Base-by-base conservation (phyloP, 352 stramenopile genomes). In the Phytopythium vexans region DNA sequence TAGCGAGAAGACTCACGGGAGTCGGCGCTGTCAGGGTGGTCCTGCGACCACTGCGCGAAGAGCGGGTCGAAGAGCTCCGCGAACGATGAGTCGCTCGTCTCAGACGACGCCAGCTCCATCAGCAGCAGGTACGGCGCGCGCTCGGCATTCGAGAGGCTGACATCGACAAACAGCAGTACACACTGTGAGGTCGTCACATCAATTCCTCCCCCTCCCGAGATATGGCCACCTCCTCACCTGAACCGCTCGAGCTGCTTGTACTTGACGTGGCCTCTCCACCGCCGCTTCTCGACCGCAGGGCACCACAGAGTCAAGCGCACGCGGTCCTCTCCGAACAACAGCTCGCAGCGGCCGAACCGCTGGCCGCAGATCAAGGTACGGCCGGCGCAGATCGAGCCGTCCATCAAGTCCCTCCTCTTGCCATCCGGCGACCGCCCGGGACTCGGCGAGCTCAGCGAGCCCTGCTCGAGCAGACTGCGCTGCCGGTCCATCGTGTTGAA, bases 11-110 rank as follows among this genome's bases (percentile, higher is more conserved):
- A 69, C 68, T 34, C 65, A 89, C 78, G 66, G n/a, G 53, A 50
- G n/a, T n/a, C 42, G 35, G 54, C 15, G 15, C 50, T 56, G 41
- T 68, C n/a, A 9, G 32, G 41, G 41, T 62, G 48, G 43, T 68
- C 52, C 40, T 80, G 53, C 9, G 44, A 71, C 8, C 65, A 58
- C 43, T 68, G 63, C 4, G 74, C 77, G 43, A 73, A 84, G 14
- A 88, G 71, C 6, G 66, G 57, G 56, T 90, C 80, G 47, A 76
- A 90, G 47, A 88, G 86, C 31, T 62, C 50, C 0, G 66, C 61
- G 52, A 90, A 82, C 1, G 62, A 42, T 6, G 66, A 73, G 8
- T 64, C 34, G 0, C 59, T 63, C 41, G 54, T 60, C 16, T 56
- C 50, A 0, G 49, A 49, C n/a, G 54, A 41, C 12, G 68, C 54